Base-by-base conservation (phyloP, 2,329 filamentous ascomycete species). In the Apiospora saccharicola region DNA sequence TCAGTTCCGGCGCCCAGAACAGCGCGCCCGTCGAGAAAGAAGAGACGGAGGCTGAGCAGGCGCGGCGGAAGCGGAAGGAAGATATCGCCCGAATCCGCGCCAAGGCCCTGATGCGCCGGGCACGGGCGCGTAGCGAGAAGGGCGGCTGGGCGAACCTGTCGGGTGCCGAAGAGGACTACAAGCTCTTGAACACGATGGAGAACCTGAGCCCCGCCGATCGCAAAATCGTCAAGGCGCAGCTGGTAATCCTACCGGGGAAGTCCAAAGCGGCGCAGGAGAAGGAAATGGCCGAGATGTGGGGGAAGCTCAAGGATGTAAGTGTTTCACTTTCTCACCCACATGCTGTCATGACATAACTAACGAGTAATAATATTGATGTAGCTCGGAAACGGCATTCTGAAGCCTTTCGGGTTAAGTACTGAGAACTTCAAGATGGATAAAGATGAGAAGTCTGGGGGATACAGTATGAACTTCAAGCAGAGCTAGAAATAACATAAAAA, bases 281-380 rank as follows among this genome's bases (percentile, higher is more conserved):
- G 76, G 96, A 99, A 83, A 94, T 96, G 89, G 92, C 89, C 3
- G 96, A 99, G 84, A 98, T 98, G 95, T 97, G 98, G 95, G 94
- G 93, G 24, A 98, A 98, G 85, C 83, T 99, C 77, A 98, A 97
- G 80, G 91, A 92, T 77, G 90, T 91, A 75, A 84, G 89, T n/a
- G n/a, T n/a, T n/a, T n/a, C n/a, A n/a, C n/a, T n/a, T n/a, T n/a
- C n/a, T n/a, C n/a, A n/a, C n/a, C n/a, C n/a, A n/a, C n/a, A n/a
- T n/a, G n/a, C n/a, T n/a, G n/a, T n/a, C n/a, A n/a, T n/a, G n/a
- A n/a, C n/a, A n/a, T n/a, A n/a, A n/a, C n/a, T n/a, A n/a, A n/a
- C n/a, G n/a, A n/a, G n/a, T n/a, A n/a, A n/a, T n/a, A n/a, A n/a
- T n/a, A n/a, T n/a, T n/a, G 46, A 49, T n/a, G 43, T 73, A 93